These are phyloP conservation scores for Chaetothyriales sp. DNA, from an alignment of 2,329 filamentous ascomycete genomes.

Conservation along the genomic window DNA sequence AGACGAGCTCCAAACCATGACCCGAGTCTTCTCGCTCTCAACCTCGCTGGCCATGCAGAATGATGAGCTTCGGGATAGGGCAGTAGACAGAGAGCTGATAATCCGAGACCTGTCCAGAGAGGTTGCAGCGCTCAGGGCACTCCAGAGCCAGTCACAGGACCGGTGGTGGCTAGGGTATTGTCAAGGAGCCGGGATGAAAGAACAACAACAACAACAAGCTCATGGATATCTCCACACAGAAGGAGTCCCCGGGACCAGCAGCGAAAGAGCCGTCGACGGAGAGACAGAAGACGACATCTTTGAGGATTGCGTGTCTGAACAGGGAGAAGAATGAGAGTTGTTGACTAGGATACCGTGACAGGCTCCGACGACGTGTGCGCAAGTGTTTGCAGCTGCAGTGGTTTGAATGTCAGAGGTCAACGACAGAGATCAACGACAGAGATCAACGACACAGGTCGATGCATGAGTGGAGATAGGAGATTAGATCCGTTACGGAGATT, in stretches of 20 bases:
- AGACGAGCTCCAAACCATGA: slow-evolving; percentile 3
- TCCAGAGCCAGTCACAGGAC: neutral
- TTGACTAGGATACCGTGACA: neutral
- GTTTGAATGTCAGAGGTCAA: no score
- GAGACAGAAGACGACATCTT: neutral
- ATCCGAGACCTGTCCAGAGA: neutral
- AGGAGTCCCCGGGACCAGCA: no score
- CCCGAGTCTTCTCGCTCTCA: neutral
- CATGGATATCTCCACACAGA: no score
- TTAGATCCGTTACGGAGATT: no score
- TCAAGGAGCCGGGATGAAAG: no score
- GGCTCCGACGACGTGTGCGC: no score
- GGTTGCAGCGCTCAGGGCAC: neutral
- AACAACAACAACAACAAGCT: no score
- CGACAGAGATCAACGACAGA: no score
- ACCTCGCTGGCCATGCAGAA: neutral
- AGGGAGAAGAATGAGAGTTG: neutral
- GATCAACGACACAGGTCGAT: no score
- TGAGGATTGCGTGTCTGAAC: neutral
- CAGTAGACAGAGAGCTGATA: neutral
- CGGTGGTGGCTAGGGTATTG: neutral
- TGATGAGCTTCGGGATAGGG: neutral
- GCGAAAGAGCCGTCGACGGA: no score
- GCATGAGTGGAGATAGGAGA: no score
- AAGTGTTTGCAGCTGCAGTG: neutral